Evolutionary conservation across 1,139 yeast species (phyloP).

Genomic region (Zygotorulaspora mrakii): DNA sequence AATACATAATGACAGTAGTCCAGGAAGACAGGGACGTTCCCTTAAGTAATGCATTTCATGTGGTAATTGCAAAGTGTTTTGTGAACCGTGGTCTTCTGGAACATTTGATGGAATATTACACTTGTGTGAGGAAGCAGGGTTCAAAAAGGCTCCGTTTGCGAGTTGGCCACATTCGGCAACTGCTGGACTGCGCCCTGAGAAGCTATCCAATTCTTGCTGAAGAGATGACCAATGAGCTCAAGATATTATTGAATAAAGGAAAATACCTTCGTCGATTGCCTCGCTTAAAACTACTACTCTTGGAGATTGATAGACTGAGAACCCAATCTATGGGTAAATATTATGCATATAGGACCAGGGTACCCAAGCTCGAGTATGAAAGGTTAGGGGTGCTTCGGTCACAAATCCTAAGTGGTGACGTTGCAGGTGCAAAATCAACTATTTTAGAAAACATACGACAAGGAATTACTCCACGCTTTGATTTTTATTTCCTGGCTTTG

Average conservation of each 20-base stretch:
- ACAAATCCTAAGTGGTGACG: slow-evolving; percentile 13
- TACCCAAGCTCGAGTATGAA: slow-evolving; percentile 9
- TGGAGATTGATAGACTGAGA: slow-evolving; percentile 9
- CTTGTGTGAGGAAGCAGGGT: slow-evolving; percentile 11
- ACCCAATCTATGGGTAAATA: slow-evolving; percentile 9
- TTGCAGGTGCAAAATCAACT: slow-evolving; percentile 16
- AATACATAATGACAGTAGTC: slow-evolving; percentile 13
- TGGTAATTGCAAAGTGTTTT: slow-evolving; percentile 23
- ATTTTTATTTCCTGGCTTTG: slow-evolving; percentile 24
- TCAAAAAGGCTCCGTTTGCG: slow-evolving; percentile 13
- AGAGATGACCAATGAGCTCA: slow-evolving; percentile 25
- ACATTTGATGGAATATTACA: slow-evolving; percentile 21
- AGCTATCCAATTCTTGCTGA: slow-evolving; percentile 22
- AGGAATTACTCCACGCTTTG: slow-evolving; percentile 25
- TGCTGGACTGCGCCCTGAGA: slow-evolving; percentile 22
- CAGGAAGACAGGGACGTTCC: slow-evolving; percentile 14
- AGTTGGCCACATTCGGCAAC: slow-evolving; percentile 16
- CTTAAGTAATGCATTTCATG: slow-evolving; percentile 19
- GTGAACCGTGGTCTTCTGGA: slow-evolving; percentile 22
- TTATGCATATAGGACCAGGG: slow-evolving; percentile 4
- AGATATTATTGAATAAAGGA: slow-evolving; percentile 16
- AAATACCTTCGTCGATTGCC: slow-evolving; percentile 15
- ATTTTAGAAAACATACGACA: slow-evolving; percentile 22
- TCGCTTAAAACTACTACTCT: slow-evolving; percentile 14
- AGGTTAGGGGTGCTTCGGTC: slow-evolving; percentile 9